Evolutionary conservation across 2,329 filamentous ascomycete species (phyloP), one percentile per base, ranked within the genome.

Genomic region (Microsporum audouinii): DNA sequence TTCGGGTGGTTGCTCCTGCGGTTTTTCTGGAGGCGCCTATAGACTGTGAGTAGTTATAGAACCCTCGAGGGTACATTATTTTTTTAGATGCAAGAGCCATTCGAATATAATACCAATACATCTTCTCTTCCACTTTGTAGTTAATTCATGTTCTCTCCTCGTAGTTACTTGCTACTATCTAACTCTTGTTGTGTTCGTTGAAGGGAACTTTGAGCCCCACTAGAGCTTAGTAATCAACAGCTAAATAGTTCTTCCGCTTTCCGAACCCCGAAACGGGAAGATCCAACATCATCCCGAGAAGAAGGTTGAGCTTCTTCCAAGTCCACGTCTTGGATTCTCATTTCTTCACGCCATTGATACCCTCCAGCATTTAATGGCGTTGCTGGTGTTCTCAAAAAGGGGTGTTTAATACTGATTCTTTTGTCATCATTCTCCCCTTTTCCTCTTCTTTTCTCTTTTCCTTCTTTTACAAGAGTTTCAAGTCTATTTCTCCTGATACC

Each of bases 311-410:
- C n/a, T 17, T 17, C 49, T 6, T 34, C 6, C 51, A 14, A 36
- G 5, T 31, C 31, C 10, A 12, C 31, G 8, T 34, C 6, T 7
- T 55, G 14, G 39, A 55, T 34, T 17, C 31, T n/a, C 31, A n/a
- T 55, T 55, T 36, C 51, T 55, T 55, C 51, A 55, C 51, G 51
- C 51, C 14, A 34, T 55, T 38, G n/a, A 55, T 34, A 23, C 51
- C 12, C 23, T 36, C 14, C 14, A 55, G 31, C 51, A 55, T 36
- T 55, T 34, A n/a, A 55, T 36, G 51, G 51, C 51, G 51, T 55
- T 55, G 51, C n/a, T 33, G 51, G 51, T 34, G 51, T 55, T 55
- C 36, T 34, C 7, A 23, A n/a, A 27, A 31, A 2, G 14, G 51
- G 36, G 31, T 6, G 17, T 34, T 36, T 36, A 55, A 17, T 17